A percentile compares a stretch with the other conserved stretches of the same genome.
phyloP scores from a whole-genome alignment of 1,284 basidiomycete genomes.

The Amylostereum chailletii region DNA sequence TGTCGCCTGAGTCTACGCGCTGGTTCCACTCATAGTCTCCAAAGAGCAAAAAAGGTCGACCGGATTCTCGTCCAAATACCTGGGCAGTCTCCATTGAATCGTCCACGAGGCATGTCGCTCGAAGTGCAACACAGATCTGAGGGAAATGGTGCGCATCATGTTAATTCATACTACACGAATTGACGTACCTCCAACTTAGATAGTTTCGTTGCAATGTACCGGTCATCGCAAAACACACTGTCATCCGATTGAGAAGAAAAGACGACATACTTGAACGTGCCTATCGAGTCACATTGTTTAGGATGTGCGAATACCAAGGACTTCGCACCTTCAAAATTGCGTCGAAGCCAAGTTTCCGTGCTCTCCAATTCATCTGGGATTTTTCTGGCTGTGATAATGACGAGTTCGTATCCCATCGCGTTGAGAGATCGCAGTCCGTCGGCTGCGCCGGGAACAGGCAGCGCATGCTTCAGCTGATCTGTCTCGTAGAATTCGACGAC shows the following conservation, averaged over 20 bases:
- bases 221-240: background rate
- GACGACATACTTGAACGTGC: conserved; percentile 6
- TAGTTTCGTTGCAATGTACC: conserved; percentile 8
- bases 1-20: conserved; percentile 36
- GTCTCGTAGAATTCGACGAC: conserved; percentile 43
- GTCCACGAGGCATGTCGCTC: conserved; percentile 59
- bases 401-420: conserved; percentile 48
- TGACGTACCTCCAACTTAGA: conserved; percentile 8
- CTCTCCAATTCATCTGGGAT: conserved; percentile 36
- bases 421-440: conserved; percentile 47
- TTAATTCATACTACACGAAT: background rate
- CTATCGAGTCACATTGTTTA: conserved; percentile 1
- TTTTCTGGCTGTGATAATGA: conserved; percentile 64
- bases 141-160: background rate
- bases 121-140: conserved; percentile 49
- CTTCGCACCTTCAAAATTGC: conserved; percentile 46
- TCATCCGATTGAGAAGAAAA: conserved; percentile 10
- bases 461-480: conserved; percentile 36
- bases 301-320: background rate
- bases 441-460: conserved; percentile 49
- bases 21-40: conserved; percentile 68
- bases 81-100: conserved; percentile 68
- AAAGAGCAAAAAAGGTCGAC: conserved; percentile 47
- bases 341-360: conserved; percentile 56
- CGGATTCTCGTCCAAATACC: conserved; percentile 22